phyloP scores from a whole-genome alignment of 495 filamentous ascomycete genomes.

The Penicillium ucsense region DNA sequence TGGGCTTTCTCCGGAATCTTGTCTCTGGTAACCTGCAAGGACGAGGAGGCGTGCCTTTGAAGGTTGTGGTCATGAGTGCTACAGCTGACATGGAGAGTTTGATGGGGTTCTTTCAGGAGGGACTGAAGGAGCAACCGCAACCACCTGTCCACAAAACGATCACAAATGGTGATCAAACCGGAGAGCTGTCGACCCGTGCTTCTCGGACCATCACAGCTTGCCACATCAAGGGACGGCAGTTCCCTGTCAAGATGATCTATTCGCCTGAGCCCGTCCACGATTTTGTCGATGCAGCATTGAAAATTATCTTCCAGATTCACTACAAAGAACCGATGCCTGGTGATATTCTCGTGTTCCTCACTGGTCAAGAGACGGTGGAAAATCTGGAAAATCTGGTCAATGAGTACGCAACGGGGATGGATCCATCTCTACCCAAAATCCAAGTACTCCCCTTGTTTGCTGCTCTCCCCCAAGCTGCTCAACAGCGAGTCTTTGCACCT shows the following conservation, averaged over 20 bases:
- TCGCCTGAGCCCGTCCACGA: slow-evolving; percentile 69
- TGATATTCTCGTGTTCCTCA: slow-evolving; percentile 88
- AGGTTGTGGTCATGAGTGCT: slow-evolving; percentile 93
- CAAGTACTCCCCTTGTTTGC: slow-evolving; percentile 64
- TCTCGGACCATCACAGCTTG: slow-evolving; percentile 42
- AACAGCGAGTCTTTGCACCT: slow-evolving; percentile 76
- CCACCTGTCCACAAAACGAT: slow-evolving; percentile 8
- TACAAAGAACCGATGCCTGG: slow-evolving; percentile 80
- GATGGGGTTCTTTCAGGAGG: slow-evolving; percentile 59
- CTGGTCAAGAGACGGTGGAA: slow-evolving; percentile 90
- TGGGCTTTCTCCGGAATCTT: slow-evolving; percentile 78
- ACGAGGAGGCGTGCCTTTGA: slow-evolving; percentile 63
- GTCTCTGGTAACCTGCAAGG: slow-evolving; percentile 46
- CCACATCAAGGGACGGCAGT: slow-evolving; percentile 80
- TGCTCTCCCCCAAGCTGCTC: slow-evolving; percentile 62
- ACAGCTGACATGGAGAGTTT: slow-evolving; percentile 80
- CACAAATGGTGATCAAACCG: slow-evolving; percentile 1
- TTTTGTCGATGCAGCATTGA: slow-evolving; percentile 72
- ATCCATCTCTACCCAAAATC: slow-evolving; percentile 64
- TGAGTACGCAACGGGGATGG: slow-evolving; percentile 62
- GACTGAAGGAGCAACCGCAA: slow-evolving; percentile 11
- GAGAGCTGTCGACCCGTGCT: slow-evolving; percentile 1
- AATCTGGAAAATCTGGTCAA: slow-evolving; percentile 69
- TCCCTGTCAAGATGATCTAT: slow-evolving; percentile 72
- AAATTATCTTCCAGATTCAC: slow-evolving; percentile 83